Base-by-base conservation (phyloP, 2,329 filamentous ascomycete genomes). In the Aspergillus alliaceus region DNA sequence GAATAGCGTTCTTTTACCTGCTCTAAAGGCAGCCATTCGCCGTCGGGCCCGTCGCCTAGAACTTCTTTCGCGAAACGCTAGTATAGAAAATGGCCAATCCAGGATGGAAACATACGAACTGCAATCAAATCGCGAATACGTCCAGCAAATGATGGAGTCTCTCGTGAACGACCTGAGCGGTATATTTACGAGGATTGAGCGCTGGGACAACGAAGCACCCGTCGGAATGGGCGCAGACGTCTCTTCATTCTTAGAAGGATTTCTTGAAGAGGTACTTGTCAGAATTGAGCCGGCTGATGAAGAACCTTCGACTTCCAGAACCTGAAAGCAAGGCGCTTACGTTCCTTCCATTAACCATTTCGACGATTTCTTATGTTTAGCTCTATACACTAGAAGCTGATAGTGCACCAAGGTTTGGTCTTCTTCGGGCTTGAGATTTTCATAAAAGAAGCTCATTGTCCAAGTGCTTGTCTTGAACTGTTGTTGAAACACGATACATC, bases 211-310 rank as follows among this genome's bases (percentile, higher is more conserved):
- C 72, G 85, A 87, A 42, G 90, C 91, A 65, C 91, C 92, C 6
- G 91, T 98, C 11, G 91, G 92, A 1, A 97, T 98, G 93, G 93
- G 92, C 0, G 88, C 91, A 44, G 93, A 93, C 25, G 92, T 96
- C 2, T 87, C 87, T 44, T 91, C 90, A 1, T 96, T 98, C 65
- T 76, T 98, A 7, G 95, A 99, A 73, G 93, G 93, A 0, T 85
- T 98, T 61, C 78, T 99, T 32, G 95, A 99, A 73, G 95, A 99
- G 79, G 89, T 99, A 24, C 79, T 99, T 22, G 92, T 97, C 34
- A 80, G 95, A 55, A 91, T 98, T 14, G 93, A 98, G 77, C 90
- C 93, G 4, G 81, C 92, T 59, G 64, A 64, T 51, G 62, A 63
- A 25, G 64, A 60, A 29, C 49, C 42, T 27, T 24, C 40, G 7